These are phyloP conservation scores for Oryza australiensis DNA, from an alignment of 176 grass and related monocot genomes.

Conservation along the genomic window DNA sequence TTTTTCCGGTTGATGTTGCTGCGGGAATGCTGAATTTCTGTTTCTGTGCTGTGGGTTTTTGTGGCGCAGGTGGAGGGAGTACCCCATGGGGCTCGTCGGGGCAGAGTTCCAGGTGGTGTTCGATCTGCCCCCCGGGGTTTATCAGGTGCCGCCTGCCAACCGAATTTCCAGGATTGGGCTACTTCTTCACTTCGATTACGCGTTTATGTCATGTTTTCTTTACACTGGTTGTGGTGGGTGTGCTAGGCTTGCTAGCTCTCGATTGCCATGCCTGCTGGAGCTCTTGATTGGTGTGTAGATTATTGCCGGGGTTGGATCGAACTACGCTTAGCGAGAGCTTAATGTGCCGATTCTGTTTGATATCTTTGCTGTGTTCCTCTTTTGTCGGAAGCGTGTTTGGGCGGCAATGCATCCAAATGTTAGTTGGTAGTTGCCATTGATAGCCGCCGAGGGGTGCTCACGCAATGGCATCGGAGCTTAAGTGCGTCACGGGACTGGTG, in stretches of 20 bases:
- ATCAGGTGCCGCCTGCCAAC: constrained; percentile 38
- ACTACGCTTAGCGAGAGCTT: not conserved
- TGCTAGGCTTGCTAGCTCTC: not conserved
- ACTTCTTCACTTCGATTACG: not conserved
- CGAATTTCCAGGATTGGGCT: constrained; percentile 10
- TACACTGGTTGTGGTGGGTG: not conserved
- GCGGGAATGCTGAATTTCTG: constrained; percentile 36
- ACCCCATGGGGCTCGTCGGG: constrained; percentile 45
- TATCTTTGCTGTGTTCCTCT: not conserved
- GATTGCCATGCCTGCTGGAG: not conserved
- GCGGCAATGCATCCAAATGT: constrained; percentile 2
- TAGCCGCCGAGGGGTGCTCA: not conserved
- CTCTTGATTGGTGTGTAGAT: not conserved
- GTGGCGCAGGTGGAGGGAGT: constrained; percentile 49
- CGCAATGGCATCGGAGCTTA: not conserved
- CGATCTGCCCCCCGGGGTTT: constrained; percentile 60
- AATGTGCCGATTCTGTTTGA: not conserved
- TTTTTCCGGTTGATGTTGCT: not conserved
- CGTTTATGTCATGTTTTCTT: not conserved
- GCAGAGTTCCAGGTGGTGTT: constrained; percentile 56
- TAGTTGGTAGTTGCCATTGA: constrained; percentile 33
- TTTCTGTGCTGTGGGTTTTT: not conserved
- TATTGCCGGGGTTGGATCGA: not conserved
- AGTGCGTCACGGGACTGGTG: not conserved
- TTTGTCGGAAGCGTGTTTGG: not conserved